Evolutionary conservation across 495 filamentous ascomycete genomes (phyloP).

Genomic region (Xylaria palmicola): DNA sequence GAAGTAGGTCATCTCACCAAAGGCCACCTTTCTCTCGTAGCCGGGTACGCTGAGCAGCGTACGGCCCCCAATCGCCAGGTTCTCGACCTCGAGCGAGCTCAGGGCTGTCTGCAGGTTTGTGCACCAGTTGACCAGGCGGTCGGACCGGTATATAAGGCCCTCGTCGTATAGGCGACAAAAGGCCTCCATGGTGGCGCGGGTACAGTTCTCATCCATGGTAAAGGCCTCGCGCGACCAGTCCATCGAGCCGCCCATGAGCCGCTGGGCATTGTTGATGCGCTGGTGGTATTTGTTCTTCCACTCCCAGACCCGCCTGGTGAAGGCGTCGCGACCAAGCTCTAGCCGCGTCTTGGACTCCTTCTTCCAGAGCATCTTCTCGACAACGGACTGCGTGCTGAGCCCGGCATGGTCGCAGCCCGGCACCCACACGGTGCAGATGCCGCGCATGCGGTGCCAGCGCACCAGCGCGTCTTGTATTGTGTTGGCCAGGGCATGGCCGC

Average conservation of each 20-base stretch:
- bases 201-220: constrained; percentile 68
- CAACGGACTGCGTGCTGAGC: constrained; percentile 74
- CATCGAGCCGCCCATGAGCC: constrained; percentile 55
- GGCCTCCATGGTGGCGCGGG: constrained; percentile 67
- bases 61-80: constrained; percentile 67
- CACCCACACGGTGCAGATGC: constrained; percentile 67
- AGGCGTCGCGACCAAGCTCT: constrained; percentile 61
- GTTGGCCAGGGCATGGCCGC: constrained; percentile 57
- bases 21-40: constrained; percentile 69
- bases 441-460: constrained; percentile 58
- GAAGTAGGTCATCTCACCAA: constrained; percentile 69
- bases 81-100: constrained; percentile 73
- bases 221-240: constrained; percentile 71
- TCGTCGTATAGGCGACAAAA: constrained; percentile 73
- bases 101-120: constrained; percentile 70
- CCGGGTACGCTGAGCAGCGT: constrained; percentile 66
- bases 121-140: constrained; percentile 79
- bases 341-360: constrained; percentile 63
- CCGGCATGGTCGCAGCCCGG: constrained; percentile 78
- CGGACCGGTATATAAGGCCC: constrained; percentile 70
- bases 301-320: constrained; percentile 61
- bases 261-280: constrained; percentile 45
- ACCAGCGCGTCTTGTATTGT: constrained; percentile 53
- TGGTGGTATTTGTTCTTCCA: constrained; percentile 69
- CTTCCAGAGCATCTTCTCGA: constrained; percentile 75